phyloP scores from a whole-genome alignment of 805 yeast species.

The Pichia occidentalis region DNA sequence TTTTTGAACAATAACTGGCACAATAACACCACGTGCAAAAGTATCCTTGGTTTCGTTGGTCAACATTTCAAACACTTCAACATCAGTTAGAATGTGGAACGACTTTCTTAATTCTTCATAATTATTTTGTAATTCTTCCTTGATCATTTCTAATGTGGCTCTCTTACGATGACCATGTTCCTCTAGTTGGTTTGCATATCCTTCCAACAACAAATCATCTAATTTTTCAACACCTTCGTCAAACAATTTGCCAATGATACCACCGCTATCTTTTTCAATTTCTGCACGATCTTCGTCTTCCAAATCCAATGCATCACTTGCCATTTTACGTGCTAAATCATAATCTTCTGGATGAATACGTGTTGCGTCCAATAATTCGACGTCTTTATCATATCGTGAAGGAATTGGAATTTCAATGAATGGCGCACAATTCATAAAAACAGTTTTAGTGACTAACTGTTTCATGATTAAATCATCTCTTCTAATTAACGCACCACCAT shows the following conservation, averaged over 20 bases:
- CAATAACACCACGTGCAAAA: slow-evolving; percentile 60
- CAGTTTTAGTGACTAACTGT: slow-evolving; percentile 68
- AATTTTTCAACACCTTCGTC: slow-evolving; percentile 67
- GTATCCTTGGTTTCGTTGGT: slow-evolving; percentile 79
- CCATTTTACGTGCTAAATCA: slow-evolving; percentile 93
- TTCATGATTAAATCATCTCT: slow-evolving; percentile 81
- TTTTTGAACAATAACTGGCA: slow-evolving; percentile 67
- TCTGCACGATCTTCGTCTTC: slow-evolving; percentile 78
- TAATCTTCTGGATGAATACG: slow-evolving; percentile 98
- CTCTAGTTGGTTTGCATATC: slow-evolving; percentile 86
- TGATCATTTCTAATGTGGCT: slow-evolving; percentile 75
- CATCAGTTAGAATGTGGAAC: slow-evolving; percentile 55
- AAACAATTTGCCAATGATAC: slow-evolving; percentile 67
- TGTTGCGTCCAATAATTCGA: slow-evolving; percentile 86
- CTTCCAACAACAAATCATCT: slow-evolving; percentile 82
- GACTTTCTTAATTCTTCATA: slow-evolving; percentile 79
- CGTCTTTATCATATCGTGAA: slow-evolving; percentile 51
- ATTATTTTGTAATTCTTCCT: slow-evolving; percentile 80
- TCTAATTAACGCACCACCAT: slow-evolving; percentile 55
- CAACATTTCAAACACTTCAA: slow-evolving; percentile 78
- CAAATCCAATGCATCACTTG: slow-evolving; percentile 93
- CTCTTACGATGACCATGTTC: slow-evolving; percentile 67
- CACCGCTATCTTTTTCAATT: slow-evolving; percentile 77
- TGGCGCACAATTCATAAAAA: slow-evolving; percentile 88
- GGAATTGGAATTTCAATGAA: slow-evolving; percentile 70